Evolutionary conservation across 1,139 yeast genomes (phyloP).

Genomic region (Sugiyamaella pinicola): DNA sequence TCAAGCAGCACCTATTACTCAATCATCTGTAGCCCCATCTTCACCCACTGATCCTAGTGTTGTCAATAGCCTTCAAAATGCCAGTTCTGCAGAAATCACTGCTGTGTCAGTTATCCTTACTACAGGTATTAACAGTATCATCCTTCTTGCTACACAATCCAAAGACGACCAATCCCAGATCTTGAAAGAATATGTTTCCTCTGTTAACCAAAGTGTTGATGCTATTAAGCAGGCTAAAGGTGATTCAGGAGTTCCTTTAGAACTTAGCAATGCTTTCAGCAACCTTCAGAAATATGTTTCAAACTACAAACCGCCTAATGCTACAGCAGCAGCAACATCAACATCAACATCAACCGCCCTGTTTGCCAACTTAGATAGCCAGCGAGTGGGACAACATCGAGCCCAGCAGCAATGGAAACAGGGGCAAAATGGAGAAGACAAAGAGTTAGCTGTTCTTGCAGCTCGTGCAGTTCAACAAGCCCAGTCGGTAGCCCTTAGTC

Average conservation of each 20-base stretch:
- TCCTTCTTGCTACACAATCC: constrained; percentile 6
- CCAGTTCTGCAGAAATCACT: constrained; percentile 1
- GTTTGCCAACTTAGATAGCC: not conserved
- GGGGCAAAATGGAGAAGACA: not conserved
- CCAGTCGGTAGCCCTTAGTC: not conserved
- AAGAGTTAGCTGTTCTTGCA: not conserved
- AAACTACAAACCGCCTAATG: constrained; percentile 6
- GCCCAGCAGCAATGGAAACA: no score
- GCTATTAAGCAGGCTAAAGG: constrained; percentile 9
- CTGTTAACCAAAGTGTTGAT: not conserved
- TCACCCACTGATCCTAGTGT: constrained; percentile 4
- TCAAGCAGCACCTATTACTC: constrained; percentile 7
- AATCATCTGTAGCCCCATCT: not conserved
- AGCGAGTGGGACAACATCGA: not conserved
- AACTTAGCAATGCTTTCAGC: not conserved
- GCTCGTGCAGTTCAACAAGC: not conserved
- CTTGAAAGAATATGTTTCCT: constrained; percentile 8
- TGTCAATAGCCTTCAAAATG: constrained; percentile 1
- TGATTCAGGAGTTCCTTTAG: not conserved
- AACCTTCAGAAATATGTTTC: constrained; percentile 5
- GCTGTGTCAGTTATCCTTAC: constrained; percentile 5
- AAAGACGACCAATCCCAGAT: not conserved
- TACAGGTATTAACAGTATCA: not conserved
- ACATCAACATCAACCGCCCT: not conserved
- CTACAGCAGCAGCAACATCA: not conserved